phyloP scores from a whole-genome alignment of 2,329 filamentous ascomycete genomes.

The Tolypocladium endophyticum region DNA sequence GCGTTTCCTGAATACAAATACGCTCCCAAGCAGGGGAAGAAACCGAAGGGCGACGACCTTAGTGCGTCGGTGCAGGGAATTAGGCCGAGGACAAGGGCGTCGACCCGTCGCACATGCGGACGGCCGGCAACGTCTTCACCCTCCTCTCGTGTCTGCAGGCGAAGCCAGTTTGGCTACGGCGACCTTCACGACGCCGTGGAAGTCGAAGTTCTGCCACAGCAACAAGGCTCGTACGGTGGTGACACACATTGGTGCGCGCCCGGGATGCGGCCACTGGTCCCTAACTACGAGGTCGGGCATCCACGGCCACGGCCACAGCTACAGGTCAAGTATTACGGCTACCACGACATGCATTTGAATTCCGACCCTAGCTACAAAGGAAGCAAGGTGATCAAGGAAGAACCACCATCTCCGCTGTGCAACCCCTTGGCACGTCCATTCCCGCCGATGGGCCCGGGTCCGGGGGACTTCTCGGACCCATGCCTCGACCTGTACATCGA shows the following conservation, averaged over 20 bases:
- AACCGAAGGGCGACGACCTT: slow-evolving; percentile 10
- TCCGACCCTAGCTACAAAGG: not conserved
- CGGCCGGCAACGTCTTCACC: not conserved
- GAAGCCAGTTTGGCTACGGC: not conserved
- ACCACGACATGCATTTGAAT: not conserved
- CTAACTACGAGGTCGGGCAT: not conserved
- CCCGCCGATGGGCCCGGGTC: not conserved
- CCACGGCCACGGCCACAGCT: not conserved
- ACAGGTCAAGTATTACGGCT: not conserved
- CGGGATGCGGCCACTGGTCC: not conserved
- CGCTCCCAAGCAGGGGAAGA: slow-evolving; percentile 61
- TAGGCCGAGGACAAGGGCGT: not conserved
- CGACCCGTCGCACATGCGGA: not conserved
- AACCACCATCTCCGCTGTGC: not conserved
- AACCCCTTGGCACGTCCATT: not conserved
- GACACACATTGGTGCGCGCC: not conserved
- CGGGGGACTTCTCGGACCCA: not conserved
- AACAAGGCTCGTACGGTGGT: not conserved
- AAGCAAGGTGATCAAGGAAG: not conserved
- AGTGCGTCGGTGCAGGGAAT: not conserved
- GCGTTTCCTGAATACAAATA: slow-evolving; percentile 94
- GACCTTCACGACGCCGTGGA: not conserved
- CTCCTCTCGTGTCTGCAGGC: not conserved
- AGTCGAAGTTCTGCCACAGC: not conserved
- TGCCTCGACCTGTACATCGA: slow-evolving; percentile 4